Evolutionary conservation across 805 yeast genomes (phyloP).

Genomic region (Starmerella scarabaei): DNA sequence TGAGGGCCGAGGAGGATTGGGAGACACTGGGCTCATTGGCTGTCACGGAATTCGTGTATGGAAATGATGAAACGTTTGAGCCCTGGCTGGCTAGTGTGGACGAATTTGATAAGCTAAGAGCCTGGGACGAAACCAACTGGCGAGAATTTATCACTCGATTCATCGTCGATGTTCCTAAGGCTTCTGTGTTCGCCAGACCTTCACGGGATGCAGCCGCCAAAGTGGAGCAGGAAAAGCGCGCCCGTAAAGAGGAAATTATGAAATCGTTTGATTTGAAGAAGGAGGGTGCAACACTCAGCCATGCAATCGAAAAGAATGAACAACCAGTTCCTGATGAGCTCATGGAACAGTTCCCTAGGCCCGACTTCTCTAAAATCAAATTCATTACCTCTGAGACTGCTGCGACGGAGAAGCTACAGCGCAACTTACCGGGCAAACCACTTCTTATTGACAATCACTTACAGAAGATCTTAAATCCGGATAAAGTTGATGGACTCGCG

Average conservation of each 20-base stretch:
- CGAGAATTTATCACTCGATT: conserved; percentile 37
- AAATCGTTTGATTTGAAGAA: conserved; percentile 40
- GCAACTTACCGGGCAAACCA: conserved; percentile 1
- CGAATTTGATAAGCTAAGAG: conserved; percentile 45
- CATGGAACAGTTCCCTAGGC: conserved; percentile 48
- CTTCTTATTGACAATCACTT: conserved; percentile 9
- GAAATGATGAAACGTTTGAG: conserved; percentile 51
- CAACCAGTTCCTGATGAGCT: conserved; percentile 61
- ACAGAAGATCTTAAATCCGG: conserved; percentile 23
- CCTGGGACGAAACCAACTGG: conserved; percentile 66
- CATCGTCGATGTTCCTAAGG: conserved; percentile 50
- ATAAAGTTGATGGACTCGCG: conserved; percentile 47
- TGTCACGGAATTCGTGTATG: conserved; percentile 70
- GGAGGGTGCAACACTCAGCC: conserved; percentile 39
- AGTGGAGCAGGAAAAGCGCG: conserved; percentile 39
- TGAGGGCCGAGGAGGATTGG: conserved; percentile 37
- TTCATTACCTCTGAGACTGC: conserved; percentile 61
- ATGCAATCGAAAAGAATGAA: conserved; percentile 58
- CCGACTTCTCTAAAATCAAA: conserved; percentile 60
- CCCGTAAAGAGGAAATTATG: conserved; percentile 38
- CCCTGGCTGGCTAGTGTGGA: conserved; percentile 41
- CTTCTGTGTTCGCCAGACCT: conserved; percentile 60
- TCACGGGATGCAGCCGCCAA: conserved; percentile 44
- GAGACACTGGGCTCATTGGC: conserved; percentile 51
- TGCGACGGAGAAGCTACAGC: conserved; percentile 34